Base-by-base conservation (phyloP, 208 protist species). In the Trypanosoma congolense region DNA sequence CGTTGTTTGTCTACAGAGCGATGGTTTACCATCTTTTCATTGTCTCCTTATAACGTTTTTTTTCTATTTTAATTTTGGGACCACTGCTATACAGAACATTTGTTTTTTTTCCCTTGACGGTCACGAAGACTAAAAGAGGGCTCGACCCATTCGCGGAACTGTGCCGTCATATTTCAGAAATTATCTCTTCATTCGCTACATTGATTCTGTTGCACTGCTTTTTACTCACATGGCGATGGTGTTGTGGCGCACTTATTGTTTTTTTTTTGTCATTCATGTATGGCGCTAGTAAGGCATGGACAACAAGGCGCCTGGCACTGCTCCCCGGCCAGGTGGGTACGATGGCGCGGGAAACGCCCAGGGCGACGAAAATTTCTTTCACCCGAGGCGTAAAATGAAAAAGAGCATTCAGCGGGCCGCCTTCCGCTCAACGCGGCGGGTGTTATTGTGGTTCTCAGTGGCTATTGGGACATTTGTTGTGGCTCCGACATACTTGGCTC, bases 241-340 rank as follows among this genome's bases (percentile, higher is more conserved):
- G 6, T 46, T 10, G 18, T 16, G 12, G 26, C 12, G 36, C 8
- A 26, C 6, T 26, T 33, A 3, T 46, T 33, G 3, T 57, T 47
- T 3, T 46, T 25, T 57, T 3, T 16, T 18, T 21, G n/a, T 3
- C 10, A 2, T 24, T 18, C 33, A 25, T 47, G n/a, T 57, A 25
- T 46, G n/a, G 16, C 24, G n/a, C 36, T 6, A 24, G 14, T 54
- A 4, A 38, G 12, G 33, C 9, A 87, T 93, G 85, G 79, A 87
- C 22, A 87, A 90, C 73, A 90, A 90, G 62, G 81, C 81, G 22
- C 81, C 85, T 2, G 85, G 81, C 4, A 93, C 81, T 12, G 61
- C 56, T 9, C 61, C 71, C 5, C 78, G 81, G 29, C 48, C 75
- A 28, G 81, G 72, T 47, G 85, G 85, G 5, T 93, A 90, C 56